phyloP scores from a whole-genome alignment of 495 filamentous ascomycete species.

The Podospora anserina region DNA sequence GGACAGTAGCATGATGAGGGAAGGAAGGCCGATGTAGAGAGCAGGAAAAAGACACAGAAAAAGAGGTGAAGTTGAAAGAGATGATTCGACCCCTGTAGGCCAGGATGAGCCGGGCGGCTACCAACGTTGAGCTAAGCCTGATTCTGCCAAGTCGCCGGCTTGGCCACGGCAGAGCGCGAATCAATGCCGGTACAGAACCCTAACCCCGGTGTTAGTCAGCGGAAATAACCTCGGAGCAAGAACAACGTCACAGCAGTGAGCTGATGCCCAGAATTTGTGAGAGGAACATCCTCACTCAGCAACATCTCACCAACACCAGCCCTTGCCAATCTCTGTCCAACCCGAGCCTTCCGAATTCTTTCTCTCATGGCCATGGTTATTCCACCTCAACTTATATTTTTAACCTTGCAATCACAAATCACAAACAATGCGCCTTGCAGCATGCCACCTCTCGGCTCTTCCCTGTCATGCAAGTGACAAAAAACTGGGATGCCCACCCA shows the following conservation, averaged over 20 bases:
- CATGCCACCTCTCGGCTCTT: not conserved
- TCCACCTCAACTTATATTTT: not conserved
- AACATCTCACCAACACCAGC: not conserved
- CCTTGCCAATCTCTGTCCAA: not conserved
- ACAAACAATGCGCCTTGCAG: not conserved
- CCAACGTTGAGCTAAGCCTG: not conserved
- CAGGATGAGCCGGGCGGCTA: slow-evolving; percentile 8
- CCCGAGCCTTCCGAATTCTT: not conserved
- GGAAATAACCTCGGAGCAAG: not conserved
- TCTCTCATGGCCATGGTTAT: not conserved
- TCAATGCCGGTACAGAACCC: not conserved
- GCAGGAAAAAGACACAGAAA: not conserved
- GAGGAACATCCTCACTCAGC: not conserved
- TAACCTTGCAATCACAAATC: not conserved
- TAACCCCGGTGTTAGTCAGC: not conserved
- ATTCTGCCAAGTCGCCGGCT: slow-evolving; percentile 9
- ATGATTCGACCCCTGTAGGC: not conserved
- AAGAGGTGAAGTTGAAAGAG: slow-evolving; percentile 5
- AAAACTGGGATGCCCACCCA: not conserved
- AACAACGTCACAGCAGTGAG: not conserved
- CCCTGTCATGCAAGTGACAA: not conserved
- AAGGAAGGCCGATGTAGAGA: not conserved
- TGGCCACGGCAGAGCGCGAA: not conserved
- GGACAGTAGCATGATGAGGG: slow-evolving; percentile 4
- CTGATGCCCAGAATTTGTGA: not conserved